phyloP scores from a whole-genome alignment of 2,329 filamentous ascomycete species.

The Cordyceps cicadae region DNA sequence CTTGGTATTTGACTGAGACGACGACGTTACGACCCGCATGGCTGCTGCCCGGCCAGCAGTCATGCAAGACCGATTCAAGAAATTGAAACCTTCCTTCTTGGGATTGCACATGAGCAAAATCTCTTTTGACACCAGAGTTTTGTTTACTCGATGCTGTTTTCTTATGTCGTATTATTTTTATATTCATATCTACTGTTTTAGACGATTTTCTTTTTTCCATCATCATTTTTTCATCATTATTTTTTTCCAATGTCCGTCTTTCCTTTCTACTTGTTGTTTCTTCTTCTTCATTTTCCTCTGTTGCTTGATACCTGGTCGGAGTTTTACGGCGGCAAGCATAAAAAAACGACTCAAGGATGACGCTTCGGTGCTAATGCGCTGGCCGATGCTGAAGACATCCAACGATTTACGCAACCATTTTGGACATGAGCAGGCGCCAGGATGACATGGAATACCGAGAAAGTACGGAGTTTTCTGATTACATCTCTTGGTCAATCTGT shows the following conservation, averaged over 20 bases:
- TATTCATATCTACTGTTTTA: constrained; percentile 1
- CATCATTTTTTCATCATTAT: background rate
- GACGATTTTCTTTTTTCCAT: background rate
- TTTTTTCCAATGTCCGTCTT: background rate
- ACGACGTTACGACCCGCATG: constrained; percentile 7
- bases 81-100: constrained; percentile 6
- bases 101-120: constrained; percentile 11
- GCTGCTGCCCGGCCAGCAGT: constrained; percentile 6
- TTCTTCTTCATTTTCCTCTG: background rate
- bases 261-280: no score
- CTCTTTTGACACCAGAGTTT: constrained; percentile 10
- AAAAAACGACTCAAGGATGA: constrained; percentile 6
- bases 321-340: constrained; percentile 2
- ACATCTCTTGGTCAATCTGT: background rate
- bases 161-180: background rate
- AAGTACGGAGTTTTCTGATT: background rate
- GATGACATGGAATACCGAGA: background rate
- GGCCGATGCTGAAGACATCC: constrained; percentile 8
- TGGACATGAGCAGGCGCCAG: constrained; percentile 1
- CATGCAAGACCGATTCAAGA: background rate
- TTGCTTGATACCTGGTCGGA: constrained; percentile 10
- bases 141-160: constrained; percentile 8
- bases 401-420: constrained; percentile 4
- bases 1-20: background rate
- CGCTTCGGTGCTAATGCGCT: constrained; percentile 10